Conservation (phyloP, 306 rosid species). For the Dryas alaskensis region DNA sequence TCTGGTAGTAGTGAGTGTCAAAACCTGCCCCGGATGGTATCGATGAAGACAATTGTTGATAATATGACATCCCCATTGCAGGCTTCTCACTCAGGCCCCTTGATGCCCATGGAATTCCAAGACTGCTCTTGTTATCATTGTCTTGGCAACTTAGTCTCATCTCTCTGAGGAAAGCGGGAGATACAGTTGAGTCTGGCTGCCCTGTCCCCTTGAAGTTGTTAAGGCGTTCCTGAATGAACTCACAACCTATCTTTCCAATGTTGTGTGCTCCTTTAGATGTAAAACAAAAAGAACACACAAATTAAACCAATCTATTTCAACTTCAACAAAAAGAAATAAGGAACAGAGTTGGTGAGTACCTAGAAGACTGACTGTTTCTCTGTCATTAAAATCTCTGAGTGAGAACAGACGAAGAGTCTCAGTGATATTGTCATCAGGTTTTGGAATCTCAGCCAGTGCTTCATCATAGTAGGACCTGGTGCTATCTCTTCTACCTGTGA, state of each 20-base stretch:
- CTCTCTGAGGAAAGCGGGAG: slow-evolving; percentile 47
- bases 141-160: slow-evolving; percentile 55
- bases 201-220: slow-evolving; percentile 69
- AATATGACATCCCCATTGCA: background rate
- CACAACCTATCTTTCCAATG: slow-evolving; percentile 78
- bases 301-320: slow-evolving; percentile 4
- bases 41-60: slow-evolving; percentile 37
- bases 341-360: slow-evolving; percentile 30
- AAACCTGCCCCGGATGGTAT: slow-evolving; percentile 54
- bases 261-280: slow-evolving; percentile 62
- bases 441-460: slow-evolving; percentile 64
- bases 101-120: background rate
- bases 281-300: slow-evolving; percentile 14
- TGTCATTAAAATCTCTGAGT: slow-evolving; percentile 63
- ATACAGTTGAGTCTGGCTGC: slow-evolving; percentile 60
- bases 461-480: slow-evolving; percentile 44
- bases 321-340: background rate
- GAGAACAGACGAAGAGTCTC: slow-evolving; percentile 57
- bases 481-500: slow-evolving; percentile 77
- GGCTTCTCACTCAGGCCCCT: background rate
- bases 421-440: slow-evolving; percentile 57
- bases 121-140: slow-evolving; percentile 1
- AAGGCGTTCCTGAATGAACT: slow-evolving; percentile 55
- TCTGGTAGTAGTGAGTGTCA: slow-evolving; percentile 62
- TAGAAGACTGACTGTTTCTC: slow-evolving; percentile 90